Evolutionary conservation across 2,329 filamentous ascomycete species (phyloP).

Genomic region (Fusarium redolens): DNA sequence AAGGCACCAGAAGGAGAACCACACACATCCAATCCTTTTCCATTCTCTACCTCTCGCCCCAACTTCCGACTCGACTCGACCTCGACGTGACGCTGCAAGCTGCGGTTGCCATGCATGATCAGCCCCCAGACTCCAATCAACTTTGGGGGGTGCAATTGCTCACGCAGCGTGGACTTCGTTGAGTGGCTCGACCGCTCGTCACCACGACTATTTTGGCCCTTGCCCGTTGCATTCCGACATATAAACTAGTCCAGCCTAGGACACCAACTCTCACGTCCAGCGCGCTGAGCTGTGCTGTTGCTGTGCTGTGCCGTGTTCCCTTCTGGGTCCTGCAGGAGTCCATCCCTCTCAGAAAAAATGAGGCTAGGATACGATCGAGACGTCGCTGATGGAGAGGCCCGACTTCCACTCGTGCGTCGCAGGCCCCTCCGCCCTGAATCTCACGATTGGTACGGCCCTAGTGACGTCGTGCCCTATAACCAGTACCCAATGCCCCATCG

Average conservation of each 20-base stretch:
- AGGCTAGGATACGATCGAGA: constrained; percentile 49
- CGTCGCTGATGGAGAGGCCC: constrained; percentile 44
- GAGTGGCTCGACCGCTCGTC: constrained; percentile 42
- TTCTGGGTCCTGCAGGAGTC: constrained; percentile 29
- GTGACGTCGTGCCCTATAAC: constrained; percentile 43
- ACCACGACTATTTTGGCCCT: constrained; percentile 33
- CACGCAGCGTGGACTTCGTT: constrained; percentile 46
- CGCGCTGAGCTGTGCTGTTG: constrained; percentile 22
- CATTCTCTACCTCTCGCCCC: constrained; percentile 40
- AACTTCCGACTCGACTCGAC: constrained; percentile 22
- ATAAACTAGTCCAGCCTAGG: constrained; percentile 36
- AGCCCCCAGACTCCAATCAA: constrained; percentile 45
- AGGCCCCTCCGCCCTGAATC: constrained; percentile 41
- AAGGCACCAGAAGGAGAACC: constrained; percentile 34
- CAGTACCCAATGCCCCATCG: constrained; percentile 45
- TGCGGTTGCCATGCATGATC: constrained; percentile 48
- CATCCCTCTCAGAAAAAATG: constrained; percentile 44
- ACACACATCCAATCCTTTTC: constrained; percentile 22
- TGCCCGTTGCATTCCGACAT: constrained; percentile 27
- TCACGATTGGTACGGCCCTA: constrained; percentile 43
- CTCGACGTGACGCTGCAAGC: constrained; percentile 42
- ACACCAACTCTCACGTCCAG: constrained; percentile 17
- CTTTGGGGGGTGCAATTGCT: constrained; percentile 41
- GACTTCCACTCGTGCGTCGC: constrained; percentile 44
- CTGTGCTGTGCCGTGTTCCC: constrained; percentile 41